These are phyloP conservation scores for Taxawa tesnikishii DNA, from an alignment of 2,329 filamentous ascomycete species.

Conservation along the genomic window DNA sequence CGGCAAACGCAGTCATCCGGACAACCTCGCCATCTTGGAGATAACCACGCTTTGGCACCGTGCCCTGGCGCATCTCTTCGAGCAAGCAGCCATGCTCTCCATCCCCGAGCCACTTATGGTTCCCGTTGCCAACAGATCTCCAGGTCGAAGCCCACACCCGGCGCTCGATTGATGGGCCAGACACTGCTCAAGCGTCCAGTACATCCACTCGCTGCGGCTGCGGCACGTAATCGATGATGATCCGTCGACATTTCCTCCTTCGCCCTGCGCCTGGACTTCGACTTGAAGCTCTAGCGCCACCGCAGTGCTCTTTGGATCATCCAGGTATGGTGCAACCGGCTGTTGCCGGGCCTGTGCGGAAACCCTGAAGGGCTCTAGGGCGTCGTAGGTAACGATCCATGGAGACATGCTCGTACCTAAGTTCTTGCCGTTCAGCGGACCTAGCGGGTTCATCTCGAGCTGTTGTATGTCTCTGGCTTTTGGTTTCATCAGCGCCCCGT, in stretches of 20 bases:
- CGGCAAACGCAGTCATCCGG: constrained; percentile 22
- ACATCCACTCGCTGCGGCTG: constrained; percentile 25
- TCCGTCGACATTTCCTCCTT: constrained; percentile 2
- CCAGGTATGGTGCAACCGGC: constrained; percentile 17
- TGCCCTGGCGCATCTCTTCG: constrained; percentile 26
- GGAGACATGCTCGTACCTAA: constrained; percentile 49
- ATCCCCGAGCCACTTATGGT: constrained; percentile 27
- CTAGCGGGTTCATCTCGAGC: constrained; percentile 48
- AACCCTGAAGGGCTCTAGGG: constrained; percentile 30
- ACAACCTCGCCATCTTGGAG: constrained; percentile 30
- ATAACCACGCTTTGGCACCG: constrained; percentile 21
- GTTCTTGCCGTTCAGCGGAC: constrained; percentile 49
- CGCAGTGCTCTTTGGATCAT: constrained; percentile 11
- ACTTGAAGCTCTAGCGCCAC: constrained; percentile 20
- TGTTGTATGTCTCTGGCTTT: constrained; percentile 49
- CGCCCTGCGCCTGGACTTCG: constrained; percentile 10
- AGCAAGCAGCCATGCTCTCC: constrained; percentile 29
- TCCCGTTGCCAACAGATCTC: constrained; percentile 32
- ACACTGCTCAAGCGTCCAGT: constrained; percentile 35
- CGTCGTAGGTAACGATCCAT: constrained; percentile 50
- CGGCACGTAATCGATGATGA: constrained; percentile 12
- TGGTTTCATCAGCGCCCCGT: constrained; percentile 8
- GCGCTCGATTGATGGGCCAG: constrained; percentile 30
- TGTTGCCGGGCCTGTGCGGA: constrained; percentile 10
- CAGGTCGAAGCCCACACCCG: constrained; percentile 28